A percentile compares a stretch with the other conserved stretches of the same genome.
Conservation (phyloP, 208 protist genomes). For the Leishmania tropica region DNA sequence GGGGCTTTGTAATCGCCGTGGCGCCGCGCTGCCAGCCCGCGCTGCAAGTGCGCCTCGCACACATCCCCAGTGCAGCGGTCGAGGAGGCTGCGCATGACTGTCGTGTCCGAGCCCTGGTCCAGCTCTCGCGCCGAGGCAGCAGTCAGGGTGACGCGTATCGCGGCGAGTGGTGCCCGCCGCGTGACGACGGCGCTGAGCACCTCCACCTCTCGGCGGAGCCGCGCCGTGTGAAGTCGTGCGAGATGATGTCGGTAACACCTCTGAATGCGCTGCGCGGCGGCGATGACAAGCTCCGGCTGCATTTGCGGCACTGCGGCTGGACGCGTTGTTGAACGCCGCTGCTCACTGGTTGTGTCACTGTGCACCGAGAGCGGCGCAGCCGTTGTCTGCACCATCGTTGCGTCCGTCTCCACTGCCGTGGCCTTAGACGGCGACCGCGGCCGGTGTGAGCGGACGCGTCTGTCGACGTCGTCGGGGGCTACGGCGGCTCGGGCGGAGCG, state of each 20-base stretch:
- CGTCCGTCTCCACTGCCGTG: no score
- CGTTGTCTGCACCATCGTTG: not conserved
- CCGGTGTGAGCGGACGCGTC: not conserved
- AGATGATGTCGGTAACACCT: conserved; percentile 20
- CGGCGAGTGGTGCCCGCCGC: conserved; percentile 16
- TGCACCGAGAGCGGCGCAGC: not conserved
- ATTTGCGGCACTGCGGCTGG: not conserved
- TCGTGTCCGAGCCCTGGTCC: not conserved
- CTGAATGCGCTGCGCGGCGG: conserved; percentile 21
- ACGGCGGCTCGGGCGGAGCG: conserved; percentile 3
- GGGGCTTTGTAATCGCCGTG: conserved; percentile 46
- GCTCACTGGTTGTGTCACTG: not conserved
- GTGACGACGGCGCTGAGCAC: conserved; percentile 29
- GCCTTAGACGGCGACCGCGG: not conserved
- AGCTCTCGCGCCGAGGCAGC: not conserved
- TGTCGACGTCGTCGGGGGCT: not conserved
- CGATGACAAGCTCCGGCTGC: not conserved
- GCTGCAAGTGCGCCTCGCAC: conserved; percentile 28
- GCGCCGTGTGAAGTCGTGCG: not conserved
- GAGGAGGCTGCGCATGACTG: conserved; percentile 22
- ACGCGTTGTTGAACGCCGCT: not conserved
- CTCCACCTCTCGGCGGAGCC: conserved; percentile 18
- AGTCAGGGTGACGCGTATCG: conserved; percentile 13
- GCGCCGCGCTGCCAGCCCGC: conserved; percentile 28
- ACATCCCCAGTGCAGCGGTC: conserved; percentile 44